Base-by-base conservation (phyloP, 768 basidiomycete species). In the Suillus paluster region DNA sequence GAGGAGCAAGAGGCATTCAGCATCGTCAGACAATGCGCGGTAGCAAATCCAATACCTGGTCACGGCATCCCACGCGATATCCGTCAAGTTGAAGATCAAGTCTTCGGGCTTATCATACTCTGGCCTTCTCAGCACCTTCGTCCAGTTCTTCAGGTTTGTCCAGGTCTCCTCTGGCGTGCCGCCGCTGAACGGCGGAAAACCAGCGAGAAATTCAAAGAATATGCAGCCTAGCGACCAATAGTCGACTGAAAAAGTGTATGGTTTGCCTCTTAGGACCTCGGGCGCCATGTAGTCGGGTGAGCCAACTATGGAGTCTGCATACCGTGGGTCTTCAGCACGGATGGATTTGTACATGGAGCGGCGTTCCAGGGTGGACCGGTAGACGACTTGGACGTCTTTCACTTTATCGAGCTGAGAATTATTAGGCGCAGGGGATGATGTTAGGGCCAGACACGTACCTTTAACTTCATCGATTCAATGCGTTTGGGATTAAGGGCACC, bases 161-260 rank as follows among this genome's bases (percentile, higher is more conserved):
- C 97, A 99, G 0, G 97, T 99, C 77, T 99, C 97, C 66, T 99
- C 95, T 0, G 95, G 92, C 0, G 91, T 95, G 44, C 90, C 86
- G 19, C 97, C 97, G 52, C 94, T 97, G 80, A 99, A 99, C 2
- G 97, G 97, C 14, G 97, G 97, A 78, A 97, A 99, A 30, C 97
- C 97, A 1, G 94, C 92, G 17, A 97, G 81, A 75, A 97, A 96
- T 79, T 99, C 97, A 78, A 98, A 99, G 27, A 99, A 79, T 68
- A 99, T 99, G 75, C 97, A 99, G 7, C 97, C 97, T 9, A 99
- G 84, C 1, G 95, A 97, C 97, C 97, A 99, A 68, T 92, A 99
- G 77, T 99, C 97, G 53, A 99, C 97, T 0, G 94, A 93, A 75
- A 91, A 98, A 1, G 91, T 90, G 76, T 99, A 99, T 0, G 95